Evolutionary conservation across 2,329 filamentous ascomycete genomes (phyloP), one percentile per base, ranked within the genome.

Genomic region (Ophiostoma himal-ulmi): DNA sequence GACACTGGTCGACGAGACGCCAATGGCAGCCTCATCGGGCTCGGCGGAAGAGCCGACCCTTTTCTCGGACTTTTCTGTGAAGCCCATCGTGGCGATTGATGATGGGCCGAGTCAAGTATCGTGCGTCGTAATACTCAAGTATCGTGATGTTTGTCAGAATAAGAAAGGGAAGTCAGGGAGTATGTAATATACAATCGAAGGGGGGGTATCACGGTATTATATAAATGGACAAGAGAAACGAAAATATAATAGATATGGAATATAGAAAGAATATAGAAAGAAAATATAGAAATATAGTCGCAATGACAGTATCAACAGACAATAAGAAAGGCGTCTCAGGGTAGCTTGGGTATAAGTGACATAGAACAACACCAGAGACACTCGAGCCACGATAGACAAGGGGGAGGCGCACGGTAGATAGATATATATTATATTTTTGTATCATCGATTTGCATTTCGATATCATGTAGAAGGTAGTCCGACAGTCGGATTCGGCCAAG

Each of bases 21-120:
- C 22, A 10, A 65, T 64, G 64, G 41, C 62, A n/a, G 68, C 68
- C 64, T 71, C 70, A 20, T 71, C 70, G 11, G 64, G 36, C n/a
- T 64, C 62, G 10, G 13, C 11, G 37, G 67, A 39, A 11, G 26
- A 17, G 48, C 48, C 52, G 11, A 41, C 2, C 68, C 14, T 62
- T 22, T 62, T 44, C 14, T 69, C 37, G 22, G 54, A 60, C 48
- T 26, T 26, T 34, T 68, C 67, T 30, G 34, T 41, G 52, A 39
- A 68, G 36, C 67, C 41, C 67, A 68, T 68, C 17, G 62, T 65
- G 62, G 36, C 13, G 57, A 10, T 4, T 11, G n/a, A 22, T 6
- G 52, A 54, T 54, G 52, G 6, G 5, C 52, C 8, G 20, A 57
- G n/a, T 44, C 14, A 17, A 44, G 39, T 13, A 57, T 62, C 57